Conservation (phyloP, 805 yeast genomes). For the Sporopachydermia quercuum region DNA sequence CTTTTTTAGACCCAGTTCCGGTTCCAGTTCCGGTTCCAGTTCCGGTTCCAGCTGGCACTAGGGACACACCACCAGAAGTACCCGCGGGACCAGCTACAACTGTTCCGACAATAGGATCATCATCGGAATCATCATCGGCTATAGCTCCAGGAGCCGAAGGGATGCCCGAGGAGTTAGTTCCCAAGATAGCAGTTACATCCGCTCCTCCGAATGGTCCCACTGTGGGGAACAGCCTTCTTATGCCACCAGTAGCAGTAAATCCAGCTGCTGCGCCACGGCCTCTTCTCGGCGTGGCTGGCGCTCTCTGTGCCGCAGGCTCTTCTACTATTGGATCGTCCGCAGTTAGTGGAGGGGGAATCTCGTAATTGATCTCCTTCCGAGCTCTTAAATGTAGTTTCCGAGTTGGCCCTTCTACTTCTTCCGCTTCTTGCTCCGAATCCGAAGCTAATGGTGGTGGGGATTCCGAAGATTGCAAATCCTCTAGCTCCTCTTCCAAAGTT, state of each 20-base stretch:
- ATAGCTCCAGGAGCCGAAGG: conserved; percentile 24
- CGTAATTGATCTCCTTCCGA: conserved; percentile 62
- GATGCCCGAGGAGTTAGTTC: conserved; percentile 40
- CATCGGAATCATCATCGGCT: conserved; percentile 17
- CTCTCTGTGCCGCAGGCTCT: conserved; percentile 15
- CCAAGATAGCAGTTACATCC: conserved; percentile 75
- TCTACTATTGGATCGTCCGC: conserved; percentile 19
- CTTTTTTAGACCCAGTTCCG: conserved; percentile 25
- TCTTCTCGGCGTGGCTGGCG: conserved; percentile 23
- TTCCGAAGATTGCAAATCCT: conserved; percentile 47
- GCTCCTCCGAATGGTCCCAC: conserved; percentile 98
- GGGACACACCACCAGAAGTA: conserved; percentile 8
- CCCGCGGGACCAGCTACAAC: conserved; percentile 8
- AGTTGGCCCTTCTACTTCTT: conserved; percentile 7
- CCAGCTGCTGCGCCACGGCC: conserved; percentile 14
- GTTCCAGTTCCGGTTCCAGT: conserved; percentile 5
- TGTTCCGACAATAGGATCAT: conserved; percentile 17
- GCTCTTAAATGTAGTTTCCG: conserved; percentile 31
- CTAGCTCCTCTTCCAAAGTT: conserved; percentile 49
- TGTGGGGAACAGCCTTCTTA: conserved; percentile 75
- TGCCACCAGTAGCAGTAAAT: conserved; percentile 15
- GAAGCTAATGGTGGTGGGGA: conserved; percentile 25
- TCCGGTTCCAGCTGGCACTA: conserved; percentile 8
- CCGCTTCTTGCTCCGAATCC: conserved; percentile 16
- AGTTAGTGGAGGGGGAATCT: conserved; percentile 69